Percentiles rank a stretch among this genome's conserved stretches.
Evolutionary conservation across 164 flowering plant genomes (phyloP).

Genomic region (Dillenia suffruticosa): DNA sequence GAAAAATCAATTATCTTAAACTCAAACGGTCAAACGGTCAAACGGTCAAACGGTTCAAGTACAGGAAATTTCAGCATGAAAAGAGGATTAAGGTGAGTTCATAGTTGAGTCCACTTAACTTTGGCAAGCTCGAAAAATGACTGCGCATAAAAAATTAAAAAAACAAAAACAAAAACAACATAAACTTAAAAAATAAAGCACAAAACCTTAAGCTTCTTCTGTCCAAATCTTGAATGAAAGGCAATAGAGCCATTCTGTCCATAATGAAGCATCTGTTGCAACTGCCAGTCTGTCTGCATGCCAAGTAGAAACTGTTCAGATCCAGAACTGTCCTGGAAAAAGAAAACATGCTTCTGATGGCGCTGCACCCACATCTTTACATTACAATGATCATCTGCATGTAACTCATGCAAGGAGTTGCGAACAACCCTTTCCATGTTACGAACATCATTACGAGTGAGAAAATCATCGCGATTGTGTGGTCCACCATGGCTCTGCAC

Average conservation of each 20-base stretch:
- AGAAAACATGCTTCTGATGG: conserved; percentile 40
- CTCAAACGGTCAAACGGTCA: not conserved
- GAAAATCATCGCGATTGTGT: conserved; percentile 47
- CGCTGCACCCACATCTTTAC: conserved; percentile 46
- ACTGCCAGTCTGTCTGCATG: conserved; percentile 64
- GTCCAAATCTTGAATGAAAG: conserved; percentile 42
- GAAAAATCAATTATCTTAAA: not conserved
- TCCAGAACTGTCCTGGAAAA: conserved; percentile 29
- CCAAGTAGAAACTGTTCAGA: conserved; percentile 41
- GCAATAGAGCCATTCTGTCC: conserved; percentile 42
- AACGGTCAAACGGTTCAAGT: not conserved
- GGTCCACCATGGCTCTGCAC: conserved; percentile 54
- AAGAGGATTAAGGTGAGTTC: too few species aligned
- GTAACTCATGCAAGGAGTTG: conserved; percentile 33
- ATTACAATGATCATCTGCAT: conserved; percentile 30
- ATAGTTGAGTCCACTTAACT: too few species aligned
- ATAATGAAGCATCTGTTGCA: conserved; percentile 53
- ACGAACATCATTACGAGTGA: conserved; percentile 47
- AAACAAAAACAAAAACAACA: not conserved
- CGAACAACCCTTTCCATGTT: conserved; percentile 45
- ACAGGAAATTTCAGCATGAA: too few species aligned
- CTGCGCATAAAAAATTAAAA: not conserved
- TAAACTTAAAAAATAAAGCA: not conserved
- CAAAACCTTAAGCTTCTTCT: conserved; percentile 43
- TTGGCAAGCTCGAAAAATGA: not conserved